phyloP scores from a whole-genome alignment of 345 rosid species.

The Abelmoschus esculentus region DNA sequence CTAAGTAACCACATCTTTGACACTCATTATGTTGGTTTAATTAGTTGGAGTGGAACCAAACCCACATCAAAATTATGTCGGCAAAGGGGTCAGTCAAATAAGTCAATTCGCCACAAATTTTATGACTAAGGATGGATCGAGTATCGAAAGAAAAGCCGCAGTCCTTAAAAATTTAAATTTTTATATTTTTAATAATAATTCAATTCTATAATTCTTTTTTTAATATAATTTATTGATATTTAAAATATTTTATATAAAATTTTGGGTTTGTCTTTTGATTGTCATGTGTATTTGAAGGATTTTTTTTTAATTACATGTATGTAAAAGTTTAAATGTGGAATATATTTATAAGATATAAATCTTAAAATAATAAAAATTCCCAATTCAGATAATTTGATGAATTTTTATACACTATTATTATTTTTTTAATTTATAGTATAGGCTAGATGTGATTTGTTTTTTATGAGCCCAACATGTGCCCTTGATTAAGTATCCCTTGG shows the following conservation, averaged over 20 bases:
- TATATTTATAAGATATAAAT: not conserved
- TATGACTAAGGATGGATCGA: too few relatives aligned
- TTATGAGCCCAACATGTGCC: conserved; percentile 13
- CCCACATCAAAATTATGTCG: not conserved
- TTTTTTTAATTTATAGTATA: not conserved
- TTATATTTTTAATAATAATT: too few relatives aligned
- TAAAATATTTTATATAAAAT: too few relatives aligned
- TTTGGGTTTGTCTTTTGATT: too few relatives aligned
- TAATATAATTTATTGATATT: too few relatives aligned
- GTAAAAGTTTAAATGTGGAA: not conserved
- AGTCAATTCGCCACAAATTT: not conserved
- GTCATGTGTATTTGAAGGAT: not conserved
- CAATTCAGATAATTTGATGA: too few relatives aligned
- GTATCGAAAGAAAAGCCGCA: too few relatives aligned
- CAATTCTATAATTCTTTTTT: too few relatives aligned
- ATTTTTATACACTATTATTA: too few relatives aligned
- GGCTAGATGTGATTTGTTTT: conserved; percentile 2
- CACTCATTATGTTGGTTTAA: not conserved
- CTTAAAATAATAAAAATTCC: not conserved
- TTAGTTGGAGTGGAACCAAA: conserved; percentile 1
- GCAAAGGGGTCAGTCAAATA: not conserved
- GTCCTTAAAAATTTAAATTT: too few relatives aligned
- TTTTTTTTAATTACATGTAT: too few relatives aligned
- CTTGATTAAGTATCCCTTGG: conserved; percentile 10
- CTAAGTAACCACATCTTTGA: not conserved